phyloP scores from a whole-genome alignment of 352 stramenopile genomes.

The Pythium aristosporum region DNA sequence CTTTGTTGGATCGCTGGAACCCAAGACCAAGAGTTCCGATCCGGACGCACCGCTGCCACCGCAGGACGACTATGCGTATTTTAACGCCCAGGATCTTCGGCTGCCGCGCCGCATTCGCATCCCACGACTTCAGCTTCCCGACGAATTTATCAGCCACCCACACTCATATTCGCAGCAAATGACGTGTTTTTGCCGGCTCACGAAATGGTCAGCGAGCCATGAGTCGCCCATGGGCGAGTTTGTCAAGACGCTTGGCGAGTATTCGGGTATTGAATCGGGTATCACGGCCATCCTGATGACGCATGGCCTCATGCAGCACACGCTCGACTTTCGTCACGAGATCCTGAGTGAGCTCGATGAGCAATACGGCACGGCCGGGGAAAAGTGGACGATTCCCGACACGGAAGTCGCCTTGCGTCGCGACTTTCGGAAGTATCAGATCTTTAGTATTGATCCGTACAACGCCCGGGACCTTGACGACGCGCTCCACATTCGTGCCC shows the following conservation, averaged over 20 bases:
- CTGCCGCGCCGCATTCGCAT: conserved; percentile 75
- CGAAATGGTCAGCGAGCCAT: conserved; percentile 52
- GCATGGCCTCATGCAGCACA: conserved; percentile 84
- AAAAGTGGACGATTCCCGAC: conserved; percentile 76
- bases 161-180: conserved; percentile 65
- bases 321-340: conserved; percentile 57
- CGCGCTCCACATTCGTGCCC: conserved; percentile 89
- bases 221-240: conserved; percentile 67
- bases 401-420: conserved; percentile 82
- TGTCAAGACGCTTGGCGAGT: conserved; percentile 73
- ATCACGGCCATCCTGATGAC: conserved; percentile 90
- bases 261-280: conserved; percentile 86
- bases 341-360: conserved; percentile 73
- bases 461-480: conserved; percentile 97
- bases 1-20: conserved; percentile 63
- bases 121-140: conserved; percentile 58
- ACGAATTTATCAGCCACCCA: conserved; percentile 61
- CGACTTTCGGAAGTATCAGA: conserved; percentile 89
- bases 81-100: conserved; percentile 64
- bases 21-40: conserved; percentile 46
- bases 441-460: conserved; percentile 98
- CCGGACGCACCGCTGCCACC: conserved; percentile 33
- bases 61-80: conserved; percentile 67
- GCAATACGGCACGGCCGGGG: conserved; percentile 64
- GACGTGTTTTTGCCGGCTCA: conserved; percentile 74